Percentiles rank a stretch among this genome's conserved stretches.
phyloP scores from a whole-genome alignment of 805 yeast species.

The Wilhelminamyces savonicus region DNA sequence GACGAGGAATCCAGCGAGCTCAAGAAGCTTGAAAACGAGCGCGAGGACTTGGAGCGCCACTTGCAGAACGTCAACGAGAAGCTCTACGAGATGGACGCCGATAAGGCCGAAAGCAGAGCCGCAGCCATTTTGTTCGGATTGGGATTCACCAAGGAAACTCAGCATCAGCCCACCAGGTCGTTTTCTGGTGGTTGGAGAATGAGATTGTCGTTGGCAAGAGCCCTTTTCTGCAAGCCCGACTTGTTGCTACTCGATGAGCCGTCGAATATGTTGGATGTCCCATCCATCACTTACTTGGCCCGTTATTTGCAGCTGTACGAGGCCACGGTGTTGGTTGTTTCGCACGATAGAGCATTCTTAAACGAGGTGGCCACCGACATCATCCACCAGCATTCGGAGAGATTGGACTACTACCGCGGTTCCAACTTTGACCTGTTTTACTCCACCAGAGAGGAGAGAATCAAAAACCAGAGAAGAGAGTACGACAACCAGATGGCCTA shows the following conservation, averaged over 20 bases:
- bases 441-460: slow-evolving; percentile 89
- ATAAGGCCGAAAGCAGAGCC: slow-evolving; percentile 96
- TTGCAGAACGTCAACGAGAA: slow-evolving; percentile 77
- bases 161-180: slow-evolving; percentile 73
- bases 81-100: slow-evolving; percentile 89
- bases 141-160: slow-evolving; percentile 89
- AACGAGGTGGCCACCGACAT: slow-evolving; percentile 98
- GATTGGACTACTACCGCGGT: slow-evolving; percentile 93
- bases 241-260: slow-evolving; percentile 94
- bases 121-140: slow-evolving; percentile 89
- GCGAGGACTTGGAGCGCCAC: slow-evolving; percentile 76
- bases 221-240: slow-evolving; percentile 95
- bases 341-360: slow-evolving; percentile 95
- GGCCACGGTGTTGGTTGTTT: slow-evolving; percentile 88
- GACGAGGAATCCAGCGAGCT: slow-evolving; percentile 67
- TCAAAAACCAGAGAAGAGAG: slow-evolving; percentile 88
- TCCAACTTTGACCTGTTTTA: slow-evolving; percentile 91
- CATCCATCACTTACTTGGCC: slow-evolving; percentile 91
- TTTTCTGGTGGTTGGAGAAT: slow-evolving; percentile 99
- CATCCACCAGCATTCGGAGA: slow-evolving; percentile 94
- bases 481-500: slow-evolving; percentile 97
- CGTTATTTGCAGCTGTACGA: slow-evolving; percentile 86
- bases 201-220: slow-evolving; percentile 97
- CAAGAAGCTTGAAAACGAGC: slow-evolving; percentile 79
- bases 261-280: slow-evolving; percentile 99